Base-by-base conservation (phyloP, 2,329 filamentous ascomycete species). In the Aspergillus arachidicola region DNA sequence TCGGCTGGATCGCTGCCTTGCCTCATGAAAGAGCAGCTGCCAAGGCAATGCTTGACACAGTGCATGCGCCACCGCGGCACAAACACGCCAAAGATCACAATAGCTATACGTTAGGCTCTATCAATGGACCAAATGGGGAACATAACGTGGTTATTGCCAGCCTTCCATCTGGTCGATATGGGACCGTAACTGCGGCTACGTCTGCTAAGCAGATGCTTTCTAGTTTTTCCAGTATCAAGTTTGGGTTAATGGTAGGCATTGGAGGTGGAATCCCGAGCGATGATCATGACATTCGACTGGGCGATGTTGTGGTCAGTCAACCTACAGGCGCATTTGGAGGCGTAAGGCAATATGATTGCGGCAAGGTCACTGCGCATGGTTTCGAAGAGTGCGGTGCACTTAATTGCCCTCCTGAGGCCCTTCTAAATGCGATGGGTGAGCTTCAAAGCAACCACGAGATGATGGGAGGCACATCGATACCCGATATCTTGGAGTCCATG, bases 81-180 rank as follows among this genome's bases (percentile, higher is more conserved):
- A 38, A 32, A 36, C 51, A 59, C 26, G 11, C 30, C 9, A 36
- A 32, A 16, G 30, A 43, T 26, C 14, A 43, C 19, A 50, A 59
- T 34, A 54, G 28, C 51, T 54, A 54, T 23, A 54, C n/a, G 28
- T 10, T 54, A 36, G 51, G 51, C 1, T n/a, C 51, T 12, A 54
- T 54, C 19, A 23, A 54, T 54, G 51, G 51, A 1, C 34, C 50
- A 7, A 34, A 54, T 54, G 51, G 51, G 9, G 51, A 46, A 19
- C 60, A 61, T 21, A 30, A 53, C 12, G 54, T 61, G 23, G 60
- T 58, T 19, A 61, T 61, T 58, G 60, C 11, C 7, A 53, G 60
- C n/a, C 46, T 61, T 3, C 60, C 60, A 6, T 12, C 60, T 7
- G 45, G 46, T 28, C 45, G 54, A 16, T 61, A 58, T 54, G 60